These are phyloP conservation scores for Pythium coloratum DNA, from an alignment of 352 stramenopile genomes.

Conservation along the genomic window DNA sequence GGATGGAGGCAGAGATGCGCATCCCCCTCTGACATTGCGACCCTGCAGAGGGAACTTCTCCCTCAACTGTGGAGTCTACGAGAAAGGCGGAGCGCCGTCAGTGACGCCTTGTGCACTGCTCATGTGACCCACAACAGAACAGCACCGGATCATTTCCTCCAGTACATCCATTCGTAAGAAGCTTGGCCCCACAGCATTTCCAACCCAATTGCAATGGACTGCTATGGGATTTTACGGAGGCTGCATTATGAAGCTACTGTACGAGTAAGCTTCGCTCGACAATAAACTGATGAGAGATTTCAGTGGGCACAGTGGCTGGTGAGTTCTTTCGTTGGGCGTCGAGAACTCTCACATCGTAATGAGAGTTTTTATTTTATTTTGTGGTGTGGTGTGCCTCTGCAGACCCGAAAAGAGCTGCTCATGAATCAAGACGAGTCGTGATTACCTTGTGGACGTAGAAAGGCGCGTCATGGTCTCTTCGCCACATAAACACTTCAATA, in stretches of 20 bases:
- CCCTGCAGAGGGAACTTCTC: not conserved
- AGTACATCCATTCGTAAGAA: too few species aligned
- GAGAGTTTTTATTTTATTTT: too few species aligned
- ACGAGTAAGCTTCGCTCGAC: not conserved
- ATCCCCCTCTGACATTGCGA: constrained; percentile 2
- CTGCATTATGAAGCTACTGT: too few species aligned
- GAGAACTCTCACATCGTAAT: not conserved
- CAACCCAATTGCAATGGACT: too few species aligned
- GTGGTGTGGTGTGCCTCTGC: not conserved
- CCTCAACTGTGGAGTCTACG: too few species aligned
- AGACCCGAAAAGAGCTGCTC: not conserved
- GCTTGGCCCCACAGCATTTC: too few species aligned
- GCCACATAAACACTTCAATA: too few species aligned
- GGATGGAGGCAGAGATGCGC: not conserved
- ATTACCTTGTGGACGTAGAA: not conserved
- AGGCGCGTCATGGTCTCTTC: too few species aligned
- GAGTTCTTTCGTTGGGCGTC: not conserved
- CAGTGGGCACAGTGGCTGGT: not conserved
- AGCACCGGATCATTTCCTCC: too few species aligned
- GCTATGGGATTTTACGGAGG: too few species aligned
- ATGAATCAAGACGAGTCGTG: too few species aligned
- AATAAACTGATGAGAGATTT: not conserved
- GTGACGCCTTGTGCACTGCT: not conserved
- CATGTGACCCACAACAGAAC: too few species aligned
- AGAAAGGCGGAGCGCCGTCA: not conserved